Percentiles rank a stretch among this genome's conserved stretches.
phyloP scores from a whole-genome alignment of 495 filamentous ascomycete species.

The Talaromyces ruber region DNA sequence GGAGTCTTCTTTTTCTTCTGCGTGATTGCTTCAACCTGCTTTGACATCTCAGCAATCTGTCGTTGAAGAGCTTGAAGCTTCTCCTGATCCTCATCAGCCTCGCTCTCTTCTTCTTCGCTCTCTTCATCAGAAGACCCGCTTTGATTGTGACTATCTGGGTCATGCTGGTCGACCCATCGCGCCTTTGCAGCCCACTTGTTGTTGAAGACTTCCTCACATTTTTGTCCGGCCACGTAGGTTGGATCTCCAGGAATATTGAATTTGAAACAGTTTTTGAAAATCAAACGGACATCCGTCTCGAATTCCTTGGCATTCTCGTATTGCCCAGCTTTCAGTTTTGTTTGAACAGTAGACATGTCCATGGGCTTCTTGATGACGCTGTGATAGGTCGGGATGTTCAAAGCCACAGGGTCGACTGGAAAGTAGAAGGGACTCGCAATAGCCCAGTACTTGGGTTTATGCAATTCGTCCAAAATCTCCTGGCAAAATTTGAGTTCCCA shows the following conservation, averaged over 20 bases:
- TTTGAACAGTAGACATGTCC: slow-evolving; percentile 72
- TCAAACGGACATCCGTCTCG: slow-evolving; percentile 69
- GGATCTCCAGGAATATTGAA: slow-evolving; percentile 81
- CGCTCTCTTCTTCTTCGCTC: slow-evolving; percentile 60
- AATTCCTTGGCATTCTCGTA: slow-evolving; percentile 83
- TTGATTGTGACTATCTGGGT: slow-evolving; percentile 47
- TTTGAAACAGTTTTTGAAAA: slow-evolving; percentile 81
- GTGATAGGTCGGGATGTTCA: slow-evolving; percentile 91
- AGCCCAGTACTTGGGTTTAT: slow-evolving; percentile 59
- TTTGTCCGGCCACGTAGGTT: slow-evolving; percentile 59
- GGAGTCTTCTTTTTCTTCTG: slow-evolving; percentile 48
- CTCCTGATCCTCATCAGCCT: slow-evolving; percentile 55
- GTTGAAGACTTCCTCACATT: slow-evolving; percentile 65
- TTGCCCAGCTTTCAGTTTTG: slow-evolving; percentile 69
- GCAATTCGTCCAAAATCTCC: slow-evolving; percentile 66
- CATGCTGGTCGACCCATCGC: slow-evolving; percentile 66
- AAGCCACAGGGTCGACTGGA: slow-evolving; percentile 86
- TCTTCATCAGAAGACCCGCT: slow-evolving; percentile 46
- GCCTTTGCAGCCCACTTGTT: slow-evolving; percentile 64
- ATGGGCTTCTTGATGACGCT: slow-evolving; percentile 93
- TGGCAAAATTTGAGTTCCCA: slow-evolving; percentile 88
- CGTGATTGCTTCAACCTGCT: slow-evolving; percentile 42
- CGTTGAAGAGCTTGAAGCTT: slow-evolving; percentile 58
- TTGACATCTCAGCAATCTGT: slow-evolving; percentile 54
- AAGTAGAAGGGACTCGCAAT: slow-evolving; percentile 63